These are phyloP conservation scores for Schizopora paradoxa DNA, from an alignment of 1,284 basidiomycete genomes.

Conservation along the genomic window DNA sequence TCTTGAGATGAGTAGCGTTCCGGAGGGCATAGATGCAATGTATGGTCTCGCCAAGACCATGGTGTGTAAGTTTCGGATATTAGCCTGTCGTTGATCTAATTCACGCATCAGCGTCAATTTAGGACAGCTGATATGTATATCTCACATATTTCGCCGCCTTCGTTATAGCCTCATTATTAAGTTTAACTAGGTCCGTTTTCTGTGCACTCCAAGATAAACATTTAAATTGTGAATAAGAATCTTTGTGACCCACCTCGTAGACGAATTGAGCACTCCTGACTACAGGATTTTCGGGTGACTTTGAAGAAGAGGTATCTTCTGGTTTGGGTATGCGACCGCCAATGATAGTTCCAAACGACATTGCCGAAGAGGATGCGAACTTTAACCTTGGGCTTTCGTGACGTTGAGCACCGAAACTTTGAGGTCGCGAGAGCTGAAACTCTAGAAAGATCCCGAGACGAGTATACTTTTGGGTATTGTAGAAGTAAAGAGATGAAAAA, in stretches of 20 bases:
- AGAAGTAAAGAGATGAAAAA: no score
- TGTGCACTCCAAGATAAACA: slow-evolving; percentile 23
- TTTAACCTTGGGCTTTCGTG: background rate
- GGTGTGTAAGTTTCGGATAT: slow-evolving; percentile 62
- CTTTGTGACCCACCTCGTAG: slow-evolving; percentile 19
- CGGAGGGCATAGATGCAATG: slow-evolving; percentile 65
- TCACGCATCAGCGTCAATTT: slow-evolving; percentile 1
- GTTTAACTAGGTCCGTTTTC: slow-evolving; percentile 52
- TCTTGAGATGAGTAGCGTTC: slow-evolving; percentile 51
- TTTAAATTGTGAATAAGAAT: slow-evolving; percentile 1
- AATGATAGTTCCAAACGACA: background rate
- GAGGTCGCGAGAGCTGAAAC: background rate
- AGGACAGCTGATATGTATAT: slow-evolving; percentile 8
- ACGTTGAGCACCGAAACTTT: background rate
- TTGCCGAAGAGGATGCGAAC: background rate
- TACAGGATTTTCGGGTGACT: slow-evolving; percentile 19
- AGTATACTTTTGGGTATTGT: no score
- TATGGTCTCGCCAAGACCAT: slow-evolving; percentile 71
- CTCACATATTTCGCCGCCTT: slow-evolving; percentile 50
- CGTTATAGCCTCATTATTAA: slow-evolving; percentile 52
- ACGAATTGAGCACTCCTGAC: slow-evolving; percentile 21
- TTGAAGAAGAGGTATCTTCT: background rate
- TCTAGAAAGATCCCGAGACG: no score
- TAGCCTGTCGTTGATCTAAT: slow-evolving; percentile 56
- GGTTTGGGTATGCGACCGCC: background rate